Base-by-base conservation (phyloP, 805 yeast genomes). In the Komagataella mondaviorum region DNA sequence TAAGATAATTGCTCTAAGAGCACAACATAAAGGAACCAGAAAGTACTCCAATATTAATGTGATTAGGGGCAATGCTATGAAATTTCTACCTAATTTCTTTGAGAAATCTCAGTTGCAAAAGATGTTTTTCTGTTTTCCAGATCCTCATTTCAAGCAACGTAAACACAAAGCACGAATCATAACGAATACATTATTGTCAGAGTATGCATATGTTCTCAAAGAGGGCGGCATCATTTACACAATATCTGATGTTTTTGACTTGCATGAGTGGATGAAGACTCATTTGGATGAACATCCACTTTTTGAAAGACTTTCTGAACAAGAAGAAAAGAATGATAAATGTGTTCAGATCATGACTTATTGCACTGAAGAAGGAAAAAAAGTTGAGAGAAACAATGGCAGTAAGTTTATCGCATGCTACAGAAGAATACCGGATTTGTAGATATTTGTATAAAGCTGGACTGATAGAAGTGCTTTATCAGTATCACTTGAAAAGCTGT, bases 101-200 rank as follows among this genome's bases (percentile, higher is more conserved):
- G 71, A 75, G 53, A 84, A 84, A 65, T 81, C 81, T 6, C 97
- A 89, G 64, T 70, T 90, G 50, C 79, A 83, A 39, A 93, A 91
- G 72, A 87, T 93, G 78, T 93, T 93, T 70, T 93, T 93, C 71
- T 93, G 99, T 66, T 93, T 93, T 77, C 99, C 99, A n/a, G 99
- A 93, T 67, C 99, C 99, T 6, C 99, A 93, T 67, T 93, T 93
- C 74, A 93, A 93, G 65, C 95, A 88, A 67, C 77, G 98, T 63
- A 93, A 93, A 64, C 99, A 93, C 69, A 93, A 93, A 74, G 97
- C 97, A 6, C 77, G 99, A 71, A 93, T 93, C 62, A 79, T 93
- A 57, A 90, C 99, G 51, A 83, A 81, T 57, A 91, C 98, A 2
- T 71, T 93, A 55, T 72, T 89, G 51, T 77, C 91, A 24, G 99